Evolutionary conservation across 2,329 filamentous ascomycete species (phyloP), one percentile per base, ranked within the genome.

Genomic region (Colletotrichum salicis): DNA sequence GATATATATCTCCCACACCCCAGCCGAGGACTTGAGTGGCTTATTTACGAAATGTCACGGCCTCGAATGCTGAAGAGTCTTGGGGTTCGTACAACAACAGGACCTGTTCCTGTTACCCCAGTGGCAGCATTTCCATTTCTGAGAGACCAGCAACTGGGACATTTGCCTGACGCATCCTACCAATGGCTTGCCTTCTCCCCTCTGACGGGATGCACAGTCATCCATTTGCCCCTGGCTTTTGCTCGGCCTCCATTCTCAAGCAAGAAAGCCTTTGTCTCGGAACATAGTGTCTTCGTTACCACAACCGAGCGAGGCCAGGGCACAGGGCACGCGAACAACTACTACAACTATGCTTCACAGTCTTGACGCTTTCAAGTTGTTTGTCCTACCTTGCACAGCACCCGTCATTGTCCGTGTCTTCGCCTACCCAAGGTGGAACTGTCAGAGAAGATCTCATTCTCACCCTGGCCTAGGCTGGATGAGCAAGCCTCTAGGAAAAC

Each of bases 331-430:
- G 24, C 35, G 77, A 4, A 63, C 27, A 33, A 29, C 5, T 41
- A 13, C 24, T 1, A 59, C 27, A 33, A 29, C 8, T 41, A n/a
- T 19, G 24, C 33, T 45, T n/a, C 51, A 11, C 52, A 56, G 33
- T 64, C 65, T 56, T 56, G 65, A 52, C 24, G 8, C 24, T 67
- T 58, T 33, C 54, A 27, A 54, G 27, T 15, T 29, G 52, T 58
- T 71, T 29, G 70, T 70, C 59, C 54, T 55, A 71, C 70, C 12
- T 82, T 70, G 73, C 79, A 84, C 83, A 76, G 74, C 79, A 80
- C 76, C 82, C 81, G 78, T 82, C 80, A 81, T 78, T 74, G 74
- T 73, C 74, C 72, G 77, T 77, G 74, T 75, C 75, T 76, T 76
- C 67, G 72, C 61, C 64, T 61, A 54, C 29, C 41, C 60, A 37